phyloP scores from a whole-genome alignment of 257 asterid genomes.

The Fraxinus quadrangulata region DNA sequence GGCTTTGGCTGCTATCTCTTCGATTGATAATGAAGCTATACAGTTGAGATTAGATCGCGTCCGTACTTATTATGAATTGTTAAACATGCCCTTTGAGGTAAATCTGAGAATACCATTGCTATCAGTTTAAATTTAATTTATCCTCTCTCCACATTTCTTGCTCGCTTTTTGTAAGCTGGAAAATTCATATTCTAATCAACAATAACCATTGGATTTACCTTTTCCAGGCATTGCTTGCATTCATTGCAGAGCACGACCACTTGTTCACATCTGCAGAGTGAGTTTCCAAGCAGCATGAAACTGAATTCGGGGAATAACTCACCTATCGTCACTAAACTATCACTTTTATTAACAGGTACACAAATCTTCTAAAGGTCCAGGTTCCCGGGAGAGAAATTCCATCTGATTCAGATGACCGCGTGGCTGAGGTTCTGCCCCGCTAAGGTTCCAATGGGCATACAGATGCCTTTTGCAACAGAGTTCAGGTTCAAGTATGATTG shows the following conservation, averaged over 20 bases:
- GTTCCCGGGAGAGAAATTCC: constrained; percentile 98
- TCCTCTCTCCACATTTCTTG: background rate
- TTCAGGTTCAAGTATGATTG: constrained; percentile 17
- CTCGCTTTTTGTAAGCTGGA: background rate
- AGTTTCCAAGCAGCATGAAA: constrained; percentile 36
- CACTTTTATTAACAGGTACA: constrained; percentile 53
- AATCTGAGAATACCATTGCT: constrained; percentile 23
- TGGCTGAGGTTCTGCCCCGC: constrained; percentile 59
- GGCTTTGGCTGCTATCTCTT: constrained; percentile 97
- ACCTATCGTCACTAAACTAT: constrained; percentile 1
- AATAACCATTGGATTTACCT: constrained; percentile 16
- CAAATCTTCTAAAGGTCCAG: constrained; percentile 67
- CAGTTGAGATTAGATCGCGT: constrained; percentile 83
- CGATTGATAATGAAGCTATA: constrained; percentile 76
- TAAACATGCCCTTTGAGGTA: constrained; percentile 99
- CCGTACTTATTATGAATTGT: constrained; percentile 83
- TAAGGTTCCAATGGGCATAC: constrained; percentile 26
- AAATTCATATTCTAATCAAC: background rate
- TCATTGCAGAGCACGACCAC: constrained; percentile 71
- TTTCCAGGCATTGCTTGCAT: constrained; percentile 89
- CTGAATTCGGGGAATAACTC: background rate
- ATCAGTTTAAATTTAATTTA: background rate
- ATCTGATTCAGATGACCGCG: constrained; percentile 73
- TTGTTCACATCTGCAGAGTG: constrained; percentile 79
- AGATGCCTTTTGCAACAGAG: constrained; percentile 28